phyloP scores from a whole-genome alignment of 352 stramenopile species.

The Phytophthora sansomeana region DNA sequence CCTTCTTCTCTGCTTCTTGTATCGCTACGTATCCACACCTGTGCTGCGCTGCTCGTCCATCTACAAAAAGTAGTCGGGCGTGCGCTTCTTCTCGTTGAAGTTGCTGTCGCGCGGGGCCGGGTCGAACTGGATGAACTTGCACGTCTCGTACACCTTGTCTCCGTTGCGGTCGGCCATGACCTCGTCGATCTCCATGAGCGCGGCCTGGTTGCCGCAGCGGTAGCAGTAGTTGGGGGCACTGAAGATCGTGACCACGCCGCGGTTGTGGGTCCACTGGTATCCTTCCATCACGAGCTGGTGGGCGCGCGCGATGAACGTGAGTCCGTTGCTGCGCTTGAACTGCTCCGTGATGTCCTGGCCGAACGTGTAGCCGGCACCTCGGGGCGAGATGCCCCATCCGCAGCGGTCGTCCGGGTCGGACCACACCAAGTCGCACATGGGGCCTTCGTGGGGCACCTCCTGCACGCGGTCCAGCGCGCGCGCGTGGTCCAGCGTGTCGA shows the following conservation, averaged over 20 bases:
- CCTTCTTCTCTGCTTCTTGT: constrained; percentile 9
- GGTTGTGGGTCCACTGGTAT: constrained; percentile 94
- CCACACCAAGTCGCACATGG: constrained; percentile 92
- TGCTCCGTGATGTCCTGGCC: constrained; percentile 90
- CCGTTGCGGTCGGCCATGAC: constrained; percentile 88
- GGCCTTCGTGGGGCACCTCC: constrained; percentile 88
- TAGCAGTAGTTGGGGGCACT: constrained; percentile 96
- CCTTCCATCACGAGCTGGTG: constrained; percentile 95
- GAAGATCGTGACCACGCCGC: constrained; percentile 94
- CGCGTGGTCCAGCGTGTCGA: constrained; percentile 90
- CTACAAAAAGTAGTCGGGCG: constrained; percentile 94
- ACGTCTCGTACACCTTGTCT: constrained; percentile 93
- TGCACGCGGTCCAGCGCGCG: constrained; percentile 85
- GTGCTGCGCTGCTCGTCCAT: not conserved
- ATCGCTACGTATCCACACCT: constrained; percentile 7
- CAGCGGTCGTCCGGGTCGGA: constrained; percentile 89
- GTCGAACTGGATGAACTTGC: constrained; percentile 94
- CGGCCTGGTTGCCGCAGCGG: constrained; percentile 96
- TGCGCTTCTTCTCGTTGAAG: constrained; percentile 93
- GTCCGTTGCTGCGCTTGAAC: constrained; percentile 91
- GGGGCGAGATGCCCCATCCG: constrained; percentile 88
- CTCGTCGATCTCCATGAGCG: constrained; percentile 96
- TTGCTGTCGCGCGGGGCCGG: constrained; percentile 90
- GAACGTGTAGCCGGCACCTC: constrained; percentile 89
- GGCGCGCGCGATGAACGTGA: constrained; percentile 88